Conservation (phyloP, 1,284 basidiomycete genomes). For the Fistulinella cinereoalba region DNA sequence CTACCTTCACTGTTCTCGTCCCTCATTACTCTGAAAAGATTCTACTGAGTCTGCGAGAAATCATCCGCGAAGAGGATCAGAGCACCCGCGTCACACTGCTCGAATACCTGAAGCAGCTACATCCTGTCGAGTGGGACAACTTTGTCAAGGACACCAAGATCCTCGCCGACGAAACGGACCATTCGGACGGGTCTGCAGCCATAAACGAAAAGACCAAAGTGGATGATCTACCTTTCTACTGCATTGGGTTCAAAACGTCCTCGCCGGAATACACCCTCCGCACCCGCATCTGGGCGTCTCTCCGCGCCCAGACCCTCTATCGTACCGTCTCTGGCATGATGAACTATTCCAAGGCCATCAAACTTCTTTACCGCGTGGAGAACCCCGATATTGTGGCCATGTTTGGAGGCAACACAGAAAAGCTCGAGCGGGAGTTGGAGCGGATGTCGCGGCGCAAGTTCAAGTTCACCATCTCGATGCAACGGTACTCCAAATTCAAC, state of each 20-base stretch:
- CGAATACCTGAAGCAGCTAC: slow-evolving; percentile 97
- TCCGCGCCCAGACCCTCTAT: slow-evolving; percentile 97
- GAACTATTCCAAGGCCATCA: slow-evolving; percentile 99
- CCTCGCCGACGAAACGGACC: slow-evolving; percentile 88
- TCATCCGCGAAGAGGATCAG: slow-evolving; percentile 95
- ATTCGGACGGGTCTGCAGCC: slow-evolving; percentile 51
- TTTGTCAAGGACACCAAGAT: slow-evolving; percentile 99
- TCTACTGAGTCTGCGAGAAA: slow-evolving; percentile 88
- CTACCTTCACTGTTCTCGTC: slow-evolving; percentile 93
- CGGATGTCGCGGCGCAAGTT: slow-evolving; percentile 98
- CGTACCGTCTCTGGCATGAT: slow-evolving; percentile 99
- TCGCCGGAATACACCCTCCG: slow-evolving; percentile 98
- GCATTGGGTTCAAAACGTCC: slow-evolving; percentile 98
- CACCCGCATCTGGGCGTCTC: slow-evolving; percentile 98
- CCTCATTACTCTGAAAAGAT: slow-evolving; percentile 99
- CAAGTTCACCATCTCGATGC: slow-evolving; percentile 99
- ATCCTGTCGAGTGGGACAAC: slow-evolving; percentile 99
- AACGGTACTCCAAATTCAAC: slow-evolving; percentile 99
- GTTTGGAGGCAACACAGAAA: slow-evolving; percentile 96
- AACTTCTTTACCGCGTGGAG: slow-evolving; percentile 97
- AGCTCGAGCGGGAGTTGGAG: slow-evolving; percentile 94
- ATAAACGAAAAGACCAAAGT: slow-evolving; percentile 80
- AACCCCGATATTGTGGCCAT: slow-evolving; percentile 98
- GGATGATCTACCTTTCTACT: slow-evolving; percentile 98
- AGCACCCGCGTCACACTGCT: slow-evolving; percentile 92